phyloP scores from a whole-genome alignment of 208 protist species.

The Balamuthia mandrillaris region DNA sequence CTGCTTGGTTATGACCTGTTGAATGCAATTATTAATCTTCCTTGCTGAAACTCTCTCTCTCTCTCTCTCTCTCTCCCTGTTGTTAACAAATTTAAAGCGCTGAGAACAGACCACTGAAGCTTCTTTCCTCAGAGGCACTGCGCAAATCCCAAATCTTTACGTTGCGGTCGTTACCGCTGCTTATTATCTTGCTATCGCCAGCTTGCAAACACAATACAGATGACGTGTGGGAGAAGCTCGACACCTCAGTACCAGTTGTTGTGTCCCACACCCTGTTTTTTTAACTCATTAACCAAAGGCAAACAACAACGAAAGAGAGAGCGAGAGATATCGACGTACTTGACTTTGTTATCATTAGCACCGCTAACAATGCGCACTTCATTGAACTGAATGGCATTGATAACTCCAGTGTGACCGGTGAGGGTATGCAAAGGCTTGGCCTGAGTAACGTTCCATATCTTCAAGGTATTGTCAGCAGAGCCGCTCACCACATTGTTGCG shows the following conservation, averaged over 20 bases:
- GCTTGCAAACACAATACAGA: neutral
- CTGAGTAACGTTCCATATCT: conserved; percentile 34
- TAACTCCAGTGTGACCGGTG: neutral
- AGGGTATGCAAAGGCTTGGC: conserved; percentile 28
- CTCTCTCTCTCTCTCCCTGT: too few relatives aligned
- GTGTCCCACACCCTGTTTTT: conserved; percentile 13
- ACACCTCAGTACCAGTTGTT: neutral
- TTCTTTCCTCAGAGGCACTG: too few relatives aligned
- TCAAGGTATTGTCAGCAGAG: neutral
- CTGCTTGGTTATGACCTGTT: neutral
- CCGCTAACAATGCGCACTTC: conserved; percentile 30
- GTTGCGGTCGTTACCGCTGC: neutral
- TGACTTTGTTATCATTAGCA: conserved; percentile 7
- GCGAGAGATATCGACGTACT: neutral
- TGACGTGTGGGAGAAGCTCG: neutral
- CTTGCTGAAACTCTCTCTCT: too few relatives aligned
- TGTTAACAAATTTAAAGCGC: too few relatives aligned
- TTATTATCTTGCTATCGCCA: conserved; percentile 10
- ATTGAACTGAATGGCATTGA: conserved; percentile 18
- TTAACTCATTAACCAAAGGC: neutral
- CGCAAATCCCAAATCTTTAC: too few relatives aligned
- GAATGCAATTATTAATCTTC: too few relatives aligned
- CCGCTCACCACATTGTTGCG: conserved; percentile 31
- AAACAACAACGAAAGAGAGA: neutral
- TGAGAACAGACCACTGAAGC: too few relatives aligned